Conservation (phyloP, 768 basidiomycete genomes). For the Mycena metata region DNA sequence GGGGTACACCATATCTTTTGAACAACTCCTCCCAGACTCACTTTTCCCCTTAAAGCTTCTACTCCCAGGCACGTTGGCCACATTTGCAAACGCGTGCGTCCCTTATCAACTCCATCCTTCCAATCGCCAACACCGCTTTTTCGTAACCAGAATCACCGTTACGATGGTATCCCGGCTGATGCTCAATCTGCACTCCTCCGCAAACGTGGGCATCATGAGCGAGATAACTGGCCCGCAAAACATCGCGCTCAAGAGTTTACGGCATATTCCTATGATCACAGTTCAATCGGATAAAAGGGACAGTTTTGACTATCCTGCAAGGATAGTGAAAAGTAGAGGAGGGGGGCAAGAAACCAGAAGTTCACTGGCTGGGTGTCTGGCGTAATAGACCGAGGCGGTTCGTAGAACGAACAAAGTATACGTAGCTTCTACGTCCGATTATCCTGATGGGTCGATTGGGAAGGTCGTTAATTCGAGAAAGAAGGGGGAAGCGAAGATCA, state of each 20-base stretch:
- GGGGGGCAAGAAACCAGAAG: no score
- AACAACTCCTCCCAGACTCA: not conserved
- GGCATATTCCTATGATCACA: not conserved
- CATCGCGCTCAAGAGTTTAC: not conserved
- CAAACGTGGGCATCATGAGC: constrained; percentile 13
- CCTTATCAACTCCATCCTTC: no score
- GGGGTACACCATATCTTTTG: not conserved
- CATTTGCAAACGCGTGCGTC: constrained; percentile 1
- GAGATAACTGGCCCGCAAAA: not conserved
- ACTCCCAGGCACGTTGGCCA: constrained; percentile 6
- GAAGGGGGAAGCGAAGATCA: no score
- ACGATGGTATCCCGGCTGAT: constrained; percentile 55
- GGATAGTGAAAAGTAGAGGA: no score
- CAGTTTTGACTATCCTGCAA: no score
- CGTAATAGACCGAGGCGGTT: no score
- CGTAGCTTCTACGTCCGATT: no score
- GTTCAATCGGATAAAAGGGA: no score
- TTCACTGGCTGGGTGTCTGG: no score
- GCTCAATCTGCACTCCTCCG: constrained; percentile 51
- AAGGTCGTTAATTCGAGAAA: no score
- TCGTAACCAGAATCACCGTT: constrained; percentile 46
- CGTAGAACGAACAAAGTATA: no score
- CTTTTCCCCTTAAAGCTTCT: not conserved
- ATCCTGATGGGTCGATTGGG: no score
- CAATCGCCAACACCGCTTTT: not conserved